These are phyloP conservation scores for Tylopilus orsonianus DNA, from an alignment of 1,284 basidiomycete species.

Conservation along the genomic window DNA sequence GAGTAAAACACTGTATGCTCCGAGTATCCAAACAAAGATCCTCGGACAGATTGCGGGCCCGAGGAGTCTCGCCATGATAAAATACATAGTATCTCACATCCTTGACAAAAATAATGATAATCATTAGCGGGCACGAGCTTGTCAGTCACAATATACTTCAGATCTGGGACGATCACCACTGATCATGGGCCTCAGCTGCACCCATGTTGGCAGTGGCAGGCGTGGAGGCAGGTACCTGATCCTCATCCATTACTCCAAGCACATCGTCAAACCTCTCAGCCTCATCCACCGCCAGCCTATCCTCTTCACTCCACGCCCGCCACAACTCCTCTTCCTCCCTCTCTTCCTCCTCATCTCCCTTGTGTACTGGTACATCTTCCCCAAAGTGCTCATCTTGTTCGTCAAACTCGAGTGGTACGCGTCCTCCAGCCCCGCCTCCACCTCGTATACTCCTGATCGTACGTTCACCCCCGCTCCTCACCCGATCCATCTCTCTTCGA, in stretches of 20 bases:
- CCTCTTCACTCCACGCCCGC: conserved; percentile 52
- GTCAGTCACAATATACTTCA: too few relatives aligned
- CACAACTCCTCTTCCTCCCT: conserved; percentile 40
- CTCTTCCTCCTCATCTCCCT: conserved; percentile 29
- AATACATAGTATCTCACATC: not conserved
- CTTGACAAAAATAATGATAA: too few relatives aligned
- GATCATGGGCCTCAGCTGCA: not conserved
- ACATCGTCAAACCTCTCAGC: conserved; percentile 65
- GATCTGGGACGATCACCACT: conserved; percentile 19
- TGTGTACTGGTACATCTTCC: conserved; percentile 4
- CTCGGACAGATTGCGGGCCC: too few relatives aligned
- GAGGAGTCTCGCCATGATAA: not conserved
- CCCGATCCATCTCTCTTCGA: conserved; percentile 51
- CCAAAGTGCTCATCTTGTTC: conserved; percentile 68
- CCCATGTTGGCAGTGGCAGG: conserved; percentile 2
- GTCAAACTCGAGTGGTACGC: conserved; percentile 65
- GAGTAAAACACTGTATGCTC: too few relatives aligned
- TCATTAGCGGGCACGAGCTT: too few relatives aligned
- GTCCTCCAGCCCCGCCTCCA: not conserved
- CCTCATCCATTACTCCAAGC: conserved; percentile 63
- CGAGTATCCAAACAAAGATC: too few relatives aligned
- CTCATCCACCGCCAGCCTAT: conserved; percentile 54
- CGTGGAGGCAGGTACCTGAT: conserved; percentile 36
- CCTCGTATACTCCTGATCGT: not conserved
- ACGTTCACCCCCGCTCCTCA: conserved; percentile 27